Evolutionary conservation across 768 basidiomycete species (phyloP).

Genomic region (Neoboletus magnificus): DNA sequence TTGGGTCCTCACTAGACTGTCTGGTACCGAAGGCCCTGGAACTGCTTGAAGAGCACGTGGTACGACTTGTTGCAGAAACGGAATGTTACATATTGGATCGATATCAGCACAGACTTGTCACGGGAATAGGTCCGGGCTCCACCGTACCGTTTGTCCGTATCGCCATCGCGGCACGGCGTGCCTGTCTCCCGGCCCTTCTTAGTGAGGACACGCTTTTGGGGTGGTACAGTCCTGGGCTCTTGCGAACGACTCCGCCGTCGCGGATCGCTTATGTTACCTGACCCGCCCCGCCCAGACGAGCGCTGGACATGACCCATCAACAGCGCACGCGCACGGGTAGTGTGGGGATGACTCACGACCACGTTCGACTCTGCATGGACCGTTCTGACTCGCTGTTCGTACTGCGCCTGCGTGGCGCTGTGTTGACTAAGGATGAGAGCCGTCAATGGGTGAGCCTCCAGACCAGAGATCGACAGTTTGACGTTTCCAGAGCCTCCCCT

Average conservation of each 20-base stretch:
- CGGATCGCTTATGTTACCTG: conserved; percentile 21
- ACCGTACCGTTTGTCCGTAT: conserved; percentile 6
- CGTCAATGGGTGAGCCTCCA: conserved; percentile 19
- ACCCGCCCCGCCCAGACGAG: conserved; percentile 27
- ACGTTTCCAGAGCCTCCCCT: conserved; percentile 28
- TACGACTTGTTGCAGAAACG: conserved; percentile 6
- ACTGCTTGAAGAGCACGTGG: conserved; percentile 11
- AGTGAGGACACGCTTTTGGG: conserved; percentile 9
- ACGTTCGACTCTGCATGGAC: conserved; percentile 10
- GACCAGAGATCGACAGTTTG: not conserved
- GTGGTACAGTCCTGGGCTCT: not conserved
- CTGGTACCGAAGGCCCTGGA: not conserved
- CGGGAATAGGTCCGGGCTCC: no score
- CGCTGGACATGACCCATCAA: conserved; percentile 7
- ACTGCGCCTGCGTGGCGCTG: conserved; percentile 6
- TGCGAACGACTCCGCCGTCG: conserved; percentile 10
- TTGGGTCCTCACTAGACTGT: conserved; percentile 1
- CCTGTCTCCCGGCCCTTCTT: conserved; percentile 12
- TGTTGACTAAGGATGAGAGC: conserved; percentile 21
- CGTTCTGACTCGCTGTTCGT: conserved; percentile 16
- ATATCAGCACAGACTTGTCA: not conserved
- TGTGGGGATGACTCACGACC: conserved; percentile 12
- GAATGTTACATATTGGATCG: not conserved
- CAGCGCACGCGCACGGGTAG: not conserved
- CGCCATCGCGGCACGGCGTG: not conserved